phyloP scores from a whole-genome alignment of 2,329 filamentous ascomycete species.

The Harringtonia aguacate region DNA sequence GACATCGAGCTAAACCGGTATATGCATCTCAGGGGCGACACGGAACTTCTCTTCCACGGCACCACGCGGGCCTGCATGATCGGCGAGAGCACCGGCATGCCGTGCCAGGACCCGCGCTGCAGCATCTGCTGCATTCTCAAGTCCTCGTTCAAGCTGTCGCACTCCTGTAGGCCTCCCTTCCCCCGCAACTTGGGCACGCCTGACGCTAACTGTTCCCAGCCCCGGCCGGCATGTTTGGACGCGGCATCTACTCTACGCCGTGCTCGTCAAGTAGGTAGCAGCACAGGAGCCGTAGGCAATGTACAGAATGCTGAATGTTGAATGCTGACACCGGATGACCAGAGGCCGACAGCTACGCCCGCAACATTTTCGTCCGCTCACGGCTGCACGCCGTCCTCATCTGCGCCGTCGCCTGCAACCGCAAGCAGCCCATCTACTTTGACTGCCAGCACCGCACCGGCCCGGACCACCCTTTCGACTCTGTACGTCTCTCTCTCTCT shows the following conservation, averaged over 20 bases:
- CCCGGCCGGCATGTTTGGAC: not conserved
- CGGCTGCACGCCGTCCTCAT: constrained; percentile 1
- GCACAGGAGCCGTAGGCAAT: not conserved
- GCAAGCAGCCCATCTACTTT: not conserved
- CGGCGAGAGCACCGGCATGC: not conserved
- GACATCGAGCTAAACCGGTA: not conserved
- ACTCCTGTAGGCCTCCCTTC: not conserved
- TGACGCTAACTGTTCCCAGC: not conserved
- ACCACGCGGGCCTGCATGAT: constrained; percentile 1
- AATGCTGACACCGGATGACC: not conserved
- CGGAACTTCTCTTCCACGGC: constrained; percentile 1
- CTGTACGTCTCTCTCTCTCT: not conserved
- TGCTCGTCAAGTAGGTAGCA: constrained; percentile 2
- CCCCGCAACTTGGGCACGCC: not conserved
- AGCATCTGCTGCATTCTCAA: constrained; percentile 1
- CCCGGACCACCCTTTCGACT: not conserved
- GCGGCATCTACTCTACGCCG: constrained; percentile 2
- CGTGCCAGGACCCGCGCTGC: not conserved
- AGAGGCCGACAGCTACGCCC: constrained; percentile 4
- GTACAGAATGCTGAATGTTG: not conserved
- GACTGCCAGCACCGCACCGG: not conserved
- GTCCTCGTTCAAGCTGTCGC: not conserved
- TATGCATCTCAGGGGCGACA: not conserved
- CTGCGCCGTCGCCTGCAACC: constrained; percentile 1
- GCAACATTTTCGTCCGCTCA: constrained; percentile 1